Base-by-base conservation (phyloP, 495 filamentous ascomycete species). In the Aspergillus carlsbadensis region DNA sequence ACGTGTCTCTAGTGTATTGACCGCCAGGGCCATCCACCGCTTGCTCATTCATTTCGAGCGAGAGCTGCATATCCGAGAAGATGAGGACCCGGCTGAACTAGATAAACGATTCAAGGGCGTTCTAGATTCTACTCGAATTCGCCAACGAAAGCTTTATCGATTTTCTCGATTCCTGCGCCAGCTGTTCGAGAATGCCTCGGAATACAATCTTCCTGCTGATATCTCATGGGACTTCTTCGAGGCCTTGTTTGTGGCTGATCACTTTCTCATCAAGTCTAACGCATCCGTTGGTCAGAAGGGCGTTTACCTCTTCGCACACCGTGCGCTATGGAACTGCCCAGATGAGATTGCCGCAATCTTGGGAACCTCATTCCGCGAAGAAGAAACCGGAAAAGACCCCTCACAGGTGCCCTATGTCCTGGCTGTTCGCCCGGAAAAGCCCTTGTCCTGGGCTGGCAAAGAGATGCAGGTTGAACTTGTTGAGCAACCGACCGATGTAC, bases 81-180 rank as follows among this genome's bases (percentile, higher is more conserved):
- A 95, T 55, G 91, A 96, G 68, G 87, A 85, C 53, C 85, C 86
- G 18, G 73, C 81, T 10, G 94, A 98, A 51, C 96, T 97, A 85
- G 94, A 93, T 63, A 98, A 92, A 75, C 84, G 94, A 21, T 98
- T 96, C 77, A 98, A 95, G 73, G 89, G 91, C 60, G 89, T 90
- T 56, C 71, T 98, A 6, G 94, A 98, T 70, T 97, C 94, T 2
- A 95, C 96, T 11, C 90, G 94, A 42, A 92, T 97, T 52, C 84
- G 94, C 20, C 95, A 98, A 68, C 80, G 95, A 61, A 98, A 90
- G 65, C 75, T 91, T 15, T 90, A 90, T 55, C 85, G 87, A 41
- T 96, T 96, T 68, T 91, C 90, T 6, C 81, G 90, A 60, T 88
- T 96, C 64, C 76, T 98, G 35, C 90, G 88, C 56, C 87, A 96